phyloP scores from a whole-genome alignment of 352 stramenopile species.

The Phytophthora quininea region DNA sequence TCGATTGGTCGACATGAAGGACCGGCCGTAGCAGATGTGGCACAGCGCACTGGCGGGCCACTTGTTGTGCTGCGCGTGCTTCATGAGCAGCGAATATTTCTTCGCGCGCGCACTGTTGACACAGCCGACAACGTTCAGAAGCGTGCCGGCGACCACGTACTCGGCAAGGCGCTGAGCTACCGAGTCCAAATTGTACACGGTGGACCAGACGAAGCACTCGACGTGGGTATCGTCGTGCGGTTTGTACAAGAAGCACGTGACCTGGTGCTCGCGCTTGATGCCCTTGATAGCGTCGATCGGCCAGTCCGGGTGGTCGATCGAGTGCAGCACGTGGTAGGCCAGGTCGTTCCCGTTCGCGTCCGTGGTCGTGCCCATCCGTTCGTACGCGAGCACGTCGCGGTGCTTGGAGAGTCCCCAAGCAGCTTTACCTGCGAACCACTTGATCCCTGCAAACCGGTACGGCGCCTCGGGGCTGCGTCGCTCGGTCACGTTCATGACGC shows the following conservation, averaged over 20 bases:
- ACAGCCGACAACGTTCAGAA: conserved; percentile 43
- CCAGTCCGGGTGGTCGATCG: conserved; percentile 62
- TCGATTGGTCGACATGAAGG: conserved; percentile 45
- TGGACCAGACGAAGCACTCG: conserved; percentile 52
- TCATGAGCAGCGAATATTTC: conserved; percentile 47
- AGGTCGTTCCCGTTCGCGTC: conserved; percentile 53
- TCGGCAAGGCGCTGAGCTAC: conserved; percentile 45
- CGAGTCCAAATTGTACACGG: conserved; percentile 47
- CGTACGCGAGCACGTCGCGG: conserved; percentile 50
- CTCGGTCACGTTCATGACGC: conserved; percentile 52
- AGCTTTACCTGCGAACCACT: conserved; percentile 49
- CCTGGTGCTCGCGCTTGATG: conserved; percentile 53
- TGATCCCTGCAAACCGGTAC: conserved; percentile 55
- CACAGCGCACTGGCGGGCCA: conserved; percentile 40
- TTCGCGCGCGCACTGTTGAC: conserved; percentile 49
- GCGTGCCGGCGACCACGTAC: conserved; percentile 45
- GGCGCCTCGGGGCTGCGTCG: conserved; percentile 34
- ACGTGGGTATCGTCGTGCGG: conserved; percentile 33
- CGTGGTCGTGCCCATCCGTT: conserved; percentile 58
- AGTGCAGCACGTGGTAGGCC: conserved; percentile 62
- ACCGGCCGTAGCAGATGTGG: conserved; percentile 51
- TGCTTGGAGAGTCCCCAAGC: conserved; percentile 47
- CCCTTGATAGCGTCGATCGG: conserved; percentile 47
- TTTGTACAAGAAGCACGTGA: conserved; percentile 58
- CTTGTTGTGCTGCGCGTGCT: conserved; percentile 37